Evolutionary conservation across 2,329 filamentous ascomycete species (phyloP).

Genomic region (Fusarium pseudoanthophilum): DNA sequence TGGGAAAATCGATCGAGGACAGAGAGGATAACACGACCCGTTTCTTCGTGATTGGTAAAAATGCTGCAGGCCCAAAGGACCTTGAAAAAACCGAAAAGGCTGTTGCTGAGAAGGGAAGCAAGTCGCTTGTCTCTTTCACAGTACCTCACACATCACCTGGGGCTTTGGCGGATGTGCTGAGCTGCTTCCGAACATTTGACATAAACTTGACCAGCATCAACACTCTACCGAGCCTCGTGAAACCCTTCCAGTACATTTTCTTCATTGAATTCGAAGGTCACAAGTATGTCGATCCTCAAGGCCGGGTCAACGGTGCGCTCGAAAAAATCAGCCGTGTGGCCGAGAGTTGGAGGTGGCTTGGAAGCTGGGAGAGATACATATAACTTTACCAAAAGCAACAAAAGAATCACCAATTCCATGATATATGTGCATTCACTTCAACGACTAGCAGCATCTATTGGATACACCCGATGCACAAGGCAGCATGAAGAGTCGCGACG

Average conservation of each 20-base stretch:
- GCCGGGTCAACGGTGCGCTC: slow-evolving; percentile 70
- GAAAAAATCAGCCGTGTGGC: slow-evolving; percentile 66
- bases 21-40: slow-evolving; percentile 79
- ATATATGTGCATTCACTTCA: slow-evolving; percentile 5
- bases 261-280: slow-evolving; percentile 88
- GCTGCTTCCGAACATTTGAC: slow-evolving; percentile 77
- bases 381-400: slow-evolving; percentile 39
- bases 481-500: slow-evolving; percentile 12
- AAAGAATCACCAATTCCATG: slow-evolving; percentile 8
- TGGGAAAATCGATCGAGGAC: slow-evolving; percentile 79
- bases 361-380: slow-evolving; percentile 68
- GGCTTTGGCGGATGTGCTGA: slow-evolving; percentile 82
- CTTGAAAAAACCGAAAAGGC: slow-evolving; percentile 44
- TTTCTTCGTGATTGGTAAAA: slow-evolving; percentile 73
- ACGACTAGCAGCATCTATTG: slow-evolving; percentile 5
- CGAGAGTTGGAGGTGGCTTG: slow-evolving; percentile 74
- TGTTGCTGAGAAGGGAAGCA: slow-evolving; percentile 55
- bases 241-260: slow-evolving; percentile 92
- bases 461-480: slow-evolving; percentile 23
- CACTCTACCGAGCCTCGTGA: slow-evolving; percentile 78
- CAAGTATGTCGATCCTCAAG: slow-evolving; percentile 60
- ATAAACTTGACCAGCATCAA: slow-evolving; percentile 93
- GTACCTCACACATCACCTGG: slow-evolving; percentile 81
- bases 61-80: slow-evolving; percentile 41
- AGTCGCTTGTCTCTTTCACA: slow-evolving; percentile 85